Percentiles rank a stretch among this genome's conserved stretches.
Conservation (phyloP, 2,329 filamentous ascomycete species). For the Hymenoscyphus scutula region DNA sequence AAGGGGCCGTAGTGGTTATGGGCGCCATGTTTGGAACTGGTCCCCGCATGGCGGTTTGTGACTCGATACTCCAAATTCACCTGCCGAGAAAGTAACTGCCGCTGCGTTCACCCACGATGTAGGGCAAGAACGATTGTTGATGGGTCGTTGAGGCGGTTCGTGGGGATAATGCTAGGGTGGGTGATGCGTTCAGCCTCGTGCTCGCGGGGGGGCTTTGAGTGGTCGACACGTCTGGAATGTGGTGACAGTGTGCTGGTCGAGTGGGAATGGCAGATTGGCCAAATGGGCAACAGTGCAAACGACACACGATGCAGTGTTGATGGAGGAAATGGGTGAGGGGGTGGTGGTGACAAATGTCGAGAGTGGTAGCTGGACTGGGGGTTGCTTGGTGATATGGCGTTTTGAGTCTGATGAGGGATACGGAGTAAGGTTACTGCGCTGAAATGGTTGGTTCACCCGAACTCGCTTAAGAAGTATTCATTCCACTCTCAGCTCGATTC, state of each 20-base stretch:
- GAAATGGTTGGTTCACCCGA: neutral
- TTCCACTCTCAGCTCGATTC: neutral
- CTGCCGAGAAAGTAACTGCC: neutral
- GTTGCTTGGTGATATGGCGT: neutral
- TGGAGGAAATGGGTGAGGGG: neutral
- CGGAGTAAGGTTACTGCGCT: neutral
- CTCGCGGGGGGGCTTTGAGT: neutral
- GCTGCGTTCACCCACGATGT: neutral
- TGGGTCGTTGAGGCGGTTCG: neutral
- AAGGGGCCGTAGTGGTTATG: constrained; percentile 20
- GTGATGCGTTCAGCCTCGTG: neutral
- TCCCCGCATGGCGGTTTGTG: constrained; percentile 29
- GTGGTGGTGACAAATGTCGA: constrained; percentile 4
- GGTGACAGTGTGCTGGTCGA: neutral
- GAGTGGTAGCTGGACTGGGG: constrained; percentile 1
- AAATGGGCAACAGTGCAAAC: neutral
- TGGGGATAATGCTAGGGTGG: constrained; percentile 3
- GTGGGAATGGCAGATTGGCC: neutral
- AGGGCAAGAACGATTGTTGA: constrained; percentile 3
- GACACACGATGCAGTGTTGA: neutral
- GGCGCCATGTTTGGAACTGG: constrained; percentile 27
- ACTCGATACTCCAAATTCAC: neutral
- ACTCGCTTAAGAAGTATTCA: neutral
- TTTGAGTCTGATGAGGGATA: constrained; percentile 4
- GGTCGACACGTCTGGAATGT: neutral